Conservation (phyloP, 176 grass and related monocot genomes). For the Carex scoparia region DNA sequence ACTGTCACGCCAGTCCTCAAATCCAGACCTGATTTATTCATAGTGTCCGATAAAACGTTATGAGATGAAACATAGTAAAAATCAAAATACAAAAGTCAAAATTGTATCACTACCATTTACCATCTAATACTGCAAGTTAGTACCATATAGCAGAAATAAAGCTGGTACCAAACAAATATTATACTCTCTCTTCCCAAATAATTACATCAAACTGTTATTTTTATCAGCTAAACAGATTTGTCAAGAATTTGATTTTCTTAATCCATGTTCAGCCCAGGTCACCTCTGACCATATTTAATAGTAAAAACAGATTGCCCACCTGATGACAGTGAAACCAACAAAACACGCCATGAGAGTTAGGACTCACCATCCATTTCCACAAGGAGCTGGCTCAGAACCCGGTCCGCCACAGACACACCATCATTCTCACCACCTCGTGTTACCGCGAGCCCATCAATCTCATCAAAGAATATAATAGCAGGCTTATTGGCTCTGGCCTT, state of each 20-base stretch:
- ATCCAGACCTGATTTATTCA: conserved; percentile 62
- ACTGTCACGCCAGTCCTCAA: conserved; percentile 59
- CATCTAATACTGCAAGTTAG: background rate
- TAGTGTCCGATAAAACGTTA: conserved; percentile 1
- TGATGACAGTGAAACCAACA: background rate
- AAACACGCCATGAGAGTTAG: background rate
- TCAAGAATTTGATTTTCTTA: background rate
- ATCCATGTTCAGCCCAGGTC: background rate
- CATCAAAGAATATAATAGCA: conserved; percentile 93
- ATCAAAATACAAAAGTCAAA: background rate
- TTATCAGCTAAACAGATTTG: background rate
- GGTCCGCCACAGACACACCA: conserved; percentile 64
- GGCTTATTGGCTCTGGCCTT: conserved; percentile 82
- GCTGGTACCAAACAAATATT: background rate
- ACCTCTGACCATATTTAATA: background rate
- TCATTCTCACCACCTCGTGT: conserved; percentile 62
- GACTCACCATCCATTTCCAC: conserved; percentile 92
- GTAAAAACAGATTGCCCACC: background rate
- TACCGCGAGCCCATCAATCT: conserved; percentile 91
- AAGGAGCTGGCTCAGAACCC: conserved; percentile 82
- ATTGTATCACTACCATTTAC: background rate
- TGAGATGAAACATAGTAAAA: background rate
- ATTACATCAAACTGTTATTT: background rate
- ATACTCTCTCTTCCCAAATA: background rate
- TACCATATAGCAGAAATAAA: background rate